These are phyloP conservation scores for Lactarius sanguifluus DNA, from an alignment of 768 basidiomycete species.

Conservation along the genomic window DNA sequence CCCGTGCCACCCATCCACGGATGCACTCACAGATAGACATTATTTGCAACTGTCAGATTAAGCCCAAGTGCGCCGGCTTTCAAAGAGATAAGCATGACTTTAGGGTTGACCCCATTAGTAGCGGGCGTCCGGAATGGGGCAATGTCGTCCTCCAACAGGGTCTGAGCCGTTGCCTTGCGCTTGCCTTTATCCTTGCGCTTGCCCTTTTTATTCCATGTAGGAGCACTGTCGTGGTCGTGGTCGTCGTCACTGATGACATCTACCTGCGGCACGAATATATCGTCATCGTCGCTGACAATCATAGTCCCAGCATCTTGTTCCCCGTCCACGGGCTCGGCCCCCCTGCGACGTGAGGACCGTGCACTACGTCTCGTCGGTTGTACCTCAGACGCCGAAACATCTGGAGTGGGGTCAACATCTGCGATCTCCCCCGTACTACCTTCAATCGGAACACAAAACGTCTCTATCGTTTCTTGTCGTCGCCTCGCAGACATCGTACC, in stretches of 20 bases:
- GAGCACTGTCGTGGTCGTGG: conserved; percentile 5
- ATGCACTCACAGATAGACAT: conserved; percentile 69
- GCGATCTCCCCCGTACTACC: conserved; percentile 29
- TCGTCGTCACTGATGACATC: conserved; percentile 32
- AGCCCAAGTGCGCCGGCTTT: conserved; percentile 83
- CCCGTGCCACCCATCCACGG: neutral
- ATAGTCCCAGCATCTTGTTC: conserved; percentile 15
- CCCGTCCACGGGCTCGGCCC: conserved; percentile 3
- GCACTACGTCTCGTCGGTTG: conserved; percentile 24
- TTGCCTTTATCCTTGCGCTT: conserved; percentile 30
- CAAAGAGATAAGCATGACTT: conserved; percentile 83
- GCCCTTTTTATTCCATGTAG: conserved; percentile 30
- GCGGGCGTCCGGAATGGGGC: neutral
- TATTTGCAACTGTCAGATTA: conserved; percentile 87
- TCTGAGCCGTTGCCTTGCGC: conserved; percentile 30
- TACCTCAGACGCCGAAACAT: conserved; percentile 23
- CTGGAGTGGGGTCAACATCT: conserved; percentile 5
- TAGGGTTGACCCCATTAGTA: conserved; percentile 51
- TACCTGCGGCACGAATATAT: conserved; percentile 35
- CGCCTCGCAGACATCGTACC: conserved; percentile 81
- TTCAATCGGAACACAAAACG: conserved; percentile 69
- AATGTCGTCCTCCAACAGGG: neutral
- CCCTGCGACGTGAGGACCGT: conserved; percentile 13
- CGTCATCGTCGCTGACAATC: conserved; percentile 34
- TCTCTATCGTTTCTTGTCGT: conserved; percentile 73